Evolutionary conservation across 139 green algal species (phyloP), one percentile per base, ranked within the genome.

Genomic region (Coccomyxa sp.): DNA sequence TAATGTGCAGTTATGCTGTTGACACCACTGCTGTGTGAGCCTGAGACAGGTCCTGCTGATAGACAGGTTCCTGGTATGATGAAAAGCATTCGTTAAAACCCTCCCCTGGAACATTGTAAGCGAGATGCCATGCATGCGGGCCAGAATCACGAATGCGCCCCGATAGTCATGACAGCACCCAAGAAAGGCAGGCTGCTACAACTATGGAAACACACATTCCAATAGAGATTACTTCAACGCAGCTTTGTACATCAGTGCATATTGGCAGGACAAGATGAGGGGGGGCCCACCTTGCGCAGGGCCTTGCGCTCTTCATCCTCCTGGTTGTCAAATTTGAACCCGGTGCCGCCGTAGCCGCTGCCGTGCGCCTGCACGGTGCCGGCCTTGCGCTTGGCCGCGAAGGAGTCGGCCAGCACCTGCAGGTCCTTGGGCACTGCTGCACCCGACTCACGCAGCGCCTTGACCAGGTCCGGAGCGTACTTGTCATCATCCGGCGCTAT

Each of bases 381-480:
- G 30, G 90, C 88, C 85, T 96, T 96, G 77, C 90, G 84, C 91
- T 98, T 98, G 28, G 74, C 85, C 58, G 86, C 79, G 85, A 98
- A 98, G 0, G 32, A 60, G 10, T 98, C 92, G 0, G 94, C 93
- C 83, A 99, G 87, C 10, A 81, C 86, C 87, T 94, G 86, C 30
- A 95, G 82, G 81, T 94, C 92, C 79, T 93, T 83, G 0, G 96
- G 96, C 3, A 99, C 85, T 0, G 90, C 57, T 25, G 94, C 91
- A 45, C 89, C 86, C 58, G 87, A 92, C 81, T 99, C 94, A 76
- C 88, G 88, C 59, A 99, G 86, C 23, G 97, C 97, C 83, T 97
- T 97, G n/a, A 98, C 92, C 67, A 99, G 85, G 88, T 99, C 97
- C 0, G 95, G 94, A 0, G 97, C 95, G 81, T 96, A 98, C 51